A percentile compares a stretch with the other conserved stretches of the same genome.
Conservation (phyloP, 2,329 filamentous ascomycete genomes). For the Xylariaceae sp. region DNA sequence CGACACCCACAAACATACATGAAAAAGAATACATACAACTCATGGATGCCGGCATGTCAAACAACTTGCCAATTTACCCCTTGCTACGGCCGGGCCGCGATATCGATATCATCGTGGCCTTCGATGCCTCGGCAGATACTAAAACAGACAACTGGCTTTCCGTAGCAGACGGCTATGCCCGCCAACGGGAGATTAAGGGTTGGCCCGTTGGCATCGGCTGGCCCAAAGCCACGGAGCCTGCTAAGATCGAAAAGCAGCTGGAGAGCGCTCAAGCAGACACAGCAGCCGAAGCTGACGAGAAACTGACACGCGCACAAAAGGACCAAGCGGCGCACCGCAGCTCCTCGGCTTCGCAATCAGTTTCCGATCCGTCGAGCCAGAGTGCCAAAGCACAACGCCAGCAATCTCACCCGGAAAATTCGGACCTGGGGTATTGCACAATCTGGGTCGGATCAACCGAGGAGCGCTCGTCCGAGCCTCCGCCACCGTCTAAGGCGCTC, state of each 20-base stretch:
- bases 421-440: constrained; percentile 84
- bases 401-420: constrained; percentile 42
- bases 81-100: constrained; percentile 82
- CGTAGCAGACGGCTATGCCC: constrained; percentile 87
- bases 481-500: constrained; percentile 47
- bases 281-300: constrained; percentile 57
- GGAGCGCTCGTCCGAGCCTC: constrained; percentile 60
- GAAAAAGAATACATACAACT: constrained; percentile 68
- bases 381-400: constrained; percentile 38
- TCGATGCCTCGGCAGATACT: constrained; percentile 91
- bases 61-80: constrained; percentile 95
- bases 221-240: constrained; percentile 61
- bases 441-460: constrained; percentile 87
- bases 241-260: constrained; percentile 61
- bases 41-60: constrained; percentile 99
- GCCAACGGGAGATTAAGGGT: constrained; percentile 83
- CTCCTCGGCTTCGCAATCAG: constrained; percentile 19
- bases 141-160: constrained; percentile 95
- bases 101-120: constrained; percentile 85
- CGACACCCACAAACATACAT: constrained; percentile 74
- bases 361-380: constrained; percentile 20
- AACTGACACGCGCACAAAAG: constrained; percentile 56
- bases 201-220: constrained; percentile 96
- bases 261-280: constrained; percentile 62
- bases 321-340: constrained; percentile 36